Evolutionary conservation across 1,284 basidiomycete species (phyloP), one percentile per base, ranked within the genome.

Genomic region (Phellopilus nigrolimitatus): DNA sequence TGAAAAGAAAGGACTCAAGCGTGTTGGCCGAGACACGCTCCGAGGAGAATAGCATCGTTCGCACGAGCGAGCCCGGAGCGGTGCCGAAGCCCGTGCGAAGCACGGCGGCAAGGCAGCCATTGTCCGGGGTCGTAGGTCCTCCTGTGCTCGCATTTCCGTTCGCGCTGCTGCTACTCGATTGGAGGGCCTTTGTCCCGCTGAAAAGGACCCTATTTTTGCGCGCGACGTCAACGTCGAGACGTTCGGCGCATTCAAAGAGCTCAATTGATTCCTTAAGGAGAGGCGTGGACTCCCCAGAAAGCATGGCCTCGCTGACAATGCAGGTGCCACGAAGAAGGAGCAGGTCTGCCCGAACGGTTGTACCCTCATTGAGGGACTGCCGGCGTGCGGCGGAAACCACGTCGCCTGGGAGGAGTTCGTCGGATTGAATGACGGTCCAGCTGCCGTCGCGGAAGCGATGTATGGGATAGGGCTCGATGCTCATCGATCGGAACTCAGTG

Each of bases 261-360:
- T 92, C 87, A 52, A 95, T 84, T 15, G 88, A 90, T 63, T 97
- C 95, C 66, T 97, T 97, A 48, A 97, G 75, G 5, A 97, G 74
- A 0, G 94, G 94, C 0, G 95, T 97, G 1, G 92, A 95, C 71
- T 97, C 94, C 50, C 95, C 95, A 1, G 92, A 95, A 4, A 97
- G 73, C 95, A 97, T 97, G 13, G 95, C 94, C 66, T 97, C 94
- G 67, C 97, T 97, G 57, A 97, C 93, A 61, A 97, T 97, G 59
- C 85, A 88, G 1, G 91, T 90, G 4, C 95, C 94, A 48, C 85
- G 82, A 12, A 97, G 70, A 12, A 97, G 78, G 4, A 97, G 78
- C 38, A 97, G 80, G 64, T 97, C 95, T 13, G 91, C 94, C 1
- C 95, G 92, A 27, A 95, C 82, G 34, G 84, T 86, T 0, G 91